Evolutionary conservation across 2,329 filamentous ascomycete species (phyloP), one percentile per base, ranked within the genome.

Genomic region (Ophiosphaerella narmari): DNA sequence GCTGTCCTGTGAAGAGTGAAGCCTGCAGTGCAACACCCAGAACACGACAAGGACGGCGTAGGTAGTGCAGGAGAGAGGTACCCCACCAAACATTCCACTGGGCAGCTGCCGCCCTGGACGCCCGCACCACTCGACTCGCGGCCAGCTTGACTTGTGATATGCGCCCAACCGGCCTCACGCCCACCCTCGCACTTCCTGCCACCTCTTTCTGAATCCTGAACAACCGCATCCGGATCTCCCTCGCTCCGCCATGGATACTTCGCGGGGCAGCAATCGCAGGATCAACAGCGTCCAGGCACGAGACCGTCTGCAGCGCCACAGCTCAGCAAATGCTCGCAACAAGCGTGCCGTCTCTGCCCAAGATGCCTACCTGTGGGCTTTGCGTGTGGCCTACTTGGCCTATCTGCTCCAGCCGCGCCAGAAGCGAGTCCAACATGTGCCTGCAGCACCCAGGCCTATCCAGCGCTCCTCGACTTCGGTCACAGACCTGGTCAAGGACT

Each of bases 341-440:
- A 74, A 73, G 54, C 72, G 67, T 47, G 60, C 67, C 48, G 70
- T 79, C 48, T 67, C 70, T 54, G 68, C 80, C 71, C 89, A 95
- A 64, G 91, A 97, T 75, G 92, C 91, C 69, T 96, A 95, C 77
- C 89, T 86, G 57, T 96, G 91, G 76, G 91, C 92, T 64, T 85
- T 99, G 46, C 89, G 94, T 55, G 87, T 90, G 61, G 93, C 93
- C 62, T 97, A 91, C 75, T 88, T 99, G 50, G 83, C 93, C 74
- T 95, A 99, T 74, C 86, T 97, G 38, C 83, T 99, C 44, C 91
- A 96, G 72, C 93, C 94, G 56, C 89, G 91, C 68, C 84, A 90
- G 66, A 94, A 93, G 75, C 86, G 91, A 68, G 89, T 93, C 68
- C 91, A 96, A 77, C 95, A 91, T 82, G 86, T 94, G 36, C 78